phyloP scores from a whole-genome alignment of 352 stramenopile genomes.

The Blastocystis sp. region DNA sequence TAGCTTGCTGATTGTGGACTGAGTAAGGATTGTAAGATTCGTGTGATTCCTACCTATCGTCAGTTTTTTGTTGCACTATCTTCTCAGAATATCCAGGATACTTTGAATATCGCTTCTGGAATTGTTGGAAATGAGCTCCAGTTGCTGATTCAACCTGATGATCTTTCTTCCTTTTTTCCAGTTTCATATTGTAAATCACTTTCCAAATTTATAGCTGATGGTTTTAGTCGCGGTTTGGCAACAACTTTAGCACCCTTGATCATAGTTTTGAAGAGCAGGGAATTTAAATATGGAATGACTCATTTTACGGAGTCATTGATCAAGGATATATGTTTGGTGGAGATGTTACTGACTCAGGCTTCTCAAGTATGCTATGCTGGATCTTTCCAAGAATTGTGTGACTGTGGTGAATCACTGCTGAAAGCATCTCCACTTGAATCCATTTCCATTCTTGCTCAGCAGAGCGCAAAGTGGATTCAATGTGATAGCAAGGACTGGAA shows the following conservation, averaged over 20 bases:
- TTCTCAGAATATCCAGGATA: neutral
- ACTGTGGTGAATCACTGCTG: neutral
- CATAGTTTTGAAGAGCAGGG: neutral
- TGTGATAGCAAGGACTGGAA: neutral
- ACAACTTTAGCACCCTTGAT: neutral
- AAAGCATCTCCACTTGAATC: neutral
- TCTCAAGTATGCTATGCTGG: neutral
- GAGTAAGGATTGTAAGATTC: neutral
- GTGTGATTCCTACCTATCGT: neutral
- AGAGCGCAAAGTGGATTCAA: neutral
- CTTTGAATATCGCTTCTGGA: neutral
- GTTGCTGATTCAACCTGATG: neutral
- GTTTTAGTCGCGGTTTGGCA: neutral
- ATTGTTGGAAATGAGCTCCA: neutral
- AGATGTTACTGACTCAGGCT: neutral
- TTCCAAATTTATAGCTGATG: neutral
- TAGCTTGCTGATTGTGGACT: too few species aligned
- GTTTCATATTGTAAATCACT: neutral
- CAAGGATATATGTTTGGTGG: neutral
- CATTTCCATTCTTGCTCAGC: neutral
- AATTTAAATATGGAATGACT: neutral
- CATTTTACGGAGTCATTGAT: neutral
- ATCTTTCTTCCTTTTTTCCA: neutral
- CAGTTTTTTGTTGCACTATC: neutral
- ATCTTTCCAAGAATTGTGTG: neutral